Base-by-base conservation (phyloP, 768 basidiomycete genomes). In the Crepidotus variabilis region DNA sequence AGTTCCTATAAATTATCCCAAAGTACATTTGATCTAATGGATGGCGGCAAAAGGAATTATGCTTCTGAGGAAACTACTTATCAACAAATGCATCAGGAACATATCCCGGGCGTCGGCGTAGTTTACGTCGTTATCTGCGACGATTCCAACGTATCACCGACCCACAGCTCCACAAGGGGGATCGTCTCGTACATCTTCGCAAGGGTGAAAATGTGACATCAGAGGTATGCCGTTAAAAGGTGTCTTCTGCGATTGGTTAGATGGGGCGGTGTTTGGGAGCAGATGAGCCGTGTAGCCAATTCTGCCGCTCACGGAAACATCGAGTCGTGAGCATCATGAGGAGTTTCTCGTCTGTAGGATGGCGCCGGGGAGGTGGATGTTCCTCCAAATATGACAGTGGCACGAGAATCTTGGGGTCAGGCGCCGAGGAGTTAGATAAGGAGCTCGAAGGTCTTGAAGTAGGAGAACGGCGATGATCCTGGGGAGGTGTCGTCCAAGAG, bases 331-430 rank as follows among this genome's bases (percentile, higher is more conserved):
- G 67, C 39, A 72, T 62, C 70, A 76, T 75, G 9, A 78, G 68
- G 6, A 72, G 68, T 58, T 74, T 77, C 57, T 78, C 76, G 54
- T 90, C 88, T 51, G 86, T 73, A 1, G 87, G 86, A 61, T 89
- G 83, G 52, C 88, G 81, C 63, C 83, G 82, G 47, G 79, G 80
- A 28, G 84, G 84, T 14, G 86, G 78, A 36, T 82, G 76, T 47
- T 79, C 81, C 66, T 87, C 79, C 46, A 88, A 78, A 67, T 87
- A 89, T n/a, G 82, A 75, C 6, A 90, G 75, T 21, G 88, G 88
- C 14, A 86, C 86, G 23, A 90, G 80, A 48, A 63, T 62, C 50
- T 72, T 67, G 22, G 72, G 69, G 51, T 72, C 69, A 21, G 71
- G 69, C 2, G 71, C 70, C 18, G 61, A 56, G 32, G 72, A 67